These are phyloP conservation scores for Tillandsia fasciculata DNA, from an alignment of 176 grass and related monocot genomes.

Conservation along the genomic window DNA sequence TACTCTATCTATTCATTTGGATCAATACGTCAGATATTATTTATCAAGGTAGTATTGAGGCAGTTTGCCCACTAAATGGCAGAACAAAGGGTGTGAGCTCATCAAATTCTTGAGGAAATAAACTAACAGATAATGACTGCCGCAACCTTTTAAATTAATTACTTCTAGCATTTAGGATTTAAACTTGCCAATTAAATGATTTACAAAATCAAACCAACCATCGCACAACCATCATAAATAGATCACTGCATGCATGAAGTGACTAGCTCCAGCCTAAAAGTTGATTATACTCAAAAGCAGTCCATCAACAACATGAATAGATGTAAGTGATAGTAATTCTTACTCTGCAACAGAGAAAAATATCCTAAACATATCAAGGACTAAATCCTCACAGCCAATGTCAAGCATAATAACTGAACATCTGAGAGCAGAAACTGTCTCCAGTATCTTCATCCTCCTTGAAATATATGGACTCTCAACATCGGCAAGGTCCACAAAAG, in stretches of 20 bases:
- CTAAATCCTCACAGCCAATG: conserved; percentile 68
- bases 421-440: conserved; percentile 66
- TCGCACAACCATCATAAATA: too few species aligned
- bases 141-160: too few species aligned
- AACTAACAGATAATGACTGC: too few species aligned
- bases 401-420: conserved; percentile 90
- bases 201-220: not conserved
- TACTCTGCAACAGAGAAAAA: conserved; percentile 79
- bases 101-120: too few species aligned
- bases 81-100: too few species aligned
- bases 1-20: too few species aligned
- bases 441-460: conserved; percentile 92
- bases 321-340: conserved; percentile 9
- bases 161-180: not conserved
- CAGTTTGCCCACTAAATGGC: too few species aligned
- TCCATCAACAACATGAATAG: conserved; percentile 17
- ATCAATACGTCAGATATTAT: too few species aligned
- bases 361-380: conserved; percentile 73
- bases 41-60: too few species aligned
- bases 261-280: not conserved
- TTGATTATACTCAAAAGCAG: conserved; percentile 1
- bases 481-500: conserved; percentile 73
- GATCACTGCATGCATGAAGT: not conserved
- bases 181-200: not conserved
- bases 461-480: conserved; percentile 70